Evolutionary conservation across 768 basidiomycete species (phyloP).

Genomic region (Rhodotorula babjevae): DNA sequence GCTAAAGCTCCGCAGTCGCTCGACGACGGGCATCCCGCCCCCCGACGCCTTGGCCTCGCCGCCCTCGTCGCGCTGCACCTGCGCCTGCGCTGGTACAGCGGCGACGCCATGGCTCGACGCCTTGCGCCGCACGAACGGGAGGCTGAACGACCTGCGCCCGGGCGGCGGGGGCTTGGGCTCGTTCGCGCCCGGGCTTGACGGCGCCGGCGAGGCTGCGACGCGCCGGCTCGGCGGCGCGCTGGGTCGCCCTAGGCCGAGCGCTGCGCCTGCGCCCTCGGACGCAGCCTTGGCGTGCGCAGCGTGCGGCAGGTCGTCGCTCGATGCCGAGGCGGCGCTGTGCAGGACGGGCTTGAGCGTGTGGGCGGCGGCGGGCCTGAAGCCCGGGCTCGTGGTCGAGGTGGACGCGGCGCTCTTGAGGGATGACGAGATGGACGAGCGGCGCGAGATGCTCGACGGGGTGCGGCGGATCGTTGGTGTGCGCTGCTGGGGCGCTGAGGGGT

Average conservation of each 20-base stretch:
- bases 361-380: background rate
- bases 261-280: too few relatives aligned
- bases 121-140: background rate
- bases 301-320: background rate
- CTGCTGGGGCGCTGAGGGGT: too few relatives aligned
- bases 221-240: background rate
- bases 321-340: background rate
- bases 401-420: background rate
- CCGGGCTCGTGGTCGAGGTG: background rate
- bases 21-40: background rate
- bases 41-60: too few relatives aligned
- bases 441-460: constrained; percentile 1
- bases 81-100: background rate
- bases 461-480: background rate
- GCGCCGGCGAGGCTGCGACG: background rate
- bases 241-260: background rate
- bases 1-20: background rate
- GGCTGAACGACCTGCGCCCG: background rate
- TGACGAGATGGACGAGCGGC: constrained; percentile 9
- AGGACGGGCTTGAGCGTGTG: background rate
- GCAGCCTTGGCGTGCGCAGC: background rate
- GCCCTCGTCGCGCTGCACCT: background rate
- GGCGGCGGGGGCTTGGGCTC: background rate
- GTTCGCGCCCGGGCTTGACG: background rate
- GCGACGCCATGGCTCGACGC: background rate